Percentiles rank a stretch among this genome's conserved stretches.
These are phyloP conservation scores for Fusarium sp. DNA, from an alignment of 2,329 filamentous ascomycete species.

Conservation along the genomic window DNA sequence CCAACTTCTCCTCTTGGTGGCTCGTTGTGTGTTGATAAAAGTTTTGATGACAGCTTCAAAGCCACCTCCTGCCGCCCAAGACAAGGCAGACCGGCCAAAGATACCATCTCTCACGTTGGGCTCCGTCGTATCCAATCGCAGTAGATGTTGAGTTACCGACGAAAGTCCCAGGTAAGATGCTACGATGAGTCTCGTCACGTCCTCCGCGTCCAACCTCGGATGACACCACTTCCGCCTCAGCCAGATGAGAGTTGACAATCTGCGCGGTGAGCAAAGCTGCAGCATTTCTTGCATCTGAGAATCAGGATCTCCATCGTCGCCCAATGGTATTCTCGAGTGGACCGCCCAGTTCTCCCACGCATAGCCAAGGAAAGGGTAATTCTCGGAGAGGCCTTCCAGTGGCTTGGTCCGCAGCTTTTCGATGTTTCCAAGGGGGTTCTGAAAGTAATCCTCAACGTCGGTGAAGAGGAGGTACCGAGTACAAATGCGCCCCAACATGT, in stretches of 20 bases:
- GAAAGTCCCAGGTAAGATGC: not conserved
- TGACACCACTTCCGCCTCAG: not conserved
- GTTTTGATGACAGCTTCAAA: not conserved
- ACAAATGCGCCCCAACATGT: not conserved
- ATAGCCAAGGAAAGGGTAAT: not conserved
- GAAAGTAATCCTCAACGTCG: not conserved
- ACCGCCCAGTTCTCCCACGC: not conserved
- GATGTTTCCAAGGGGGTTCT: not conserved
- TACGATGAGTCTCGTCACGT: not conserved
- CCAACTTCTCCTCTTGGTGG: not conserved
- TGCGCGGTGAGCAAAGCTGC: not conserved
- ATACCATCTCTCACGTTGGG: not conserved
- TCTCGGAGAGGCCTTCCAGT: not conserved
- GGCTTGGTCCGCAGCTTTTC: not conserved
- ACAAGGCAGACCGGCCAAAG: not conserved
- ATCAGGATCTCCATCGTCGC: not conserved
- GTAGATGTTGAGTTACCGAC: not conserved
- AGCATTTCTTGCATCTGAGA: not conserved
- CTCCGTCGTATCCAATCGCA: not conserved
- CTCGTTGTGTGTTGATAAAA: not conserved
- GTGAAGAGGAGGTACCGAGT: not conserved
- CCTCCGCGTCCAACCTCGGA: not conserved
- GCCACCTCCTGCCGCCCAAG: not conserved
- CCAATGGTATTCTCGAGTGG: not conserved
- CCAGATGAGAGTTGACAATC: not conserved